These are phyloP conservation scores for Magnusiomyces magnusii DNA, from an alignment of 1,139 yeast species.

Conservation along the genomic window DNA sequence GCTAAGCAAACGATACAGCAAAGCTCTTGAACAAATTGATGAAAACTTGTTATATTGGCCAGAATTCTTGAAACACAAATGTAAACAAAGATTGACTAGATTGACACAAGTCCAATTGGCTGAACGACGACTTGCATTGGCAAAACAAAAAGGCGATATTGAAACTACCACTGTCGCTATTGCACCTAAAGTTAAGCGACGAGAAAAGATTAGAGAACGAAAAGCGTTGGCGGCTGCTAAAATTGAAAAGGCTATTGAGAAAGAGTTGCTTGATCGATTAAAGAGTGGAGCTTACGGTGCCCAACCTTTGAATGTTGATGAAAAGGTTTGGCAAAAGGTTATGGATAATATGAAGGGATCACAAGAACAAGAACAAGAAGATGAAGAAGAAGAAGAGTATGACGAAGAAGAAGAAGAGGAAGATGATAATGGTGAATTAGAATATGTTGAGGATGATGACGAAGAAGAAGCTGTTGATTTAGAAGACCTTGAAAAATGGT, in stretches of 20 bases:
- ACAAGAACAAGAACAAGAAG: constrained; percentile 55
- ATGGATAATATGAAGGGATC: constrained; percentile 63
- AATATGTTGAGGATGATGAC: constrained; percentile 65
- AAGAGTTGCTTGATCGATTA: constrained; percentile 85
- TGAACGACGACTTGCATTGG: constrained; percentile 89
- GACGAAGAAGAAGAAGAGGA: constrained; percentile 43
- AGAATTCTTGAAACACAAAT: constrained; percentile 80
- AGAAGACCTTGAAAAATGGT: constrained; percentile 88
- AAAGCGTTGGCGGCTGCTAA: constrained; percentile 96
- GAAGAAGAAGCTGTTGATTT: constrained; percentile 86
- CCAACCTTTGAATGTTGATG: constrained; percentile 93
- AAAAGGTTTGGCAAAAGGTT: constrained; percentile 90
- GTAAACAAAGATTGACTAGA: constrained; percentile 92
- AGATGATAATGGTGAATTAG: constrained; percentile 69
- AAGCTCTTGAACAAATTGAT: constrained; percentile 83
- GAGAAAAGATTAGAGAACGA: constrained; percentile 90
- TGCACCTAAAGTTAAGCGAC: constrained; percentile 77
- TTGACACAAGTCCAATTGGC: constrained; percentile 93
- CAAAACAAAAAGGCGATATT: constrained; percentile 26
- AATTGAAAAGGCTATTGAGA: constrained; percentile 93
- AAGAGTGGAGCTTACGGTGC: constrained; percentile 99
- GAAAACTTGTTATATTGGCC: constrained; percentile 88
- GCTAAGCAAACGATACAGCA: constrained; percentile 77
- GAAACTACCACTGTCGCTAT: constrained; percentile 1
- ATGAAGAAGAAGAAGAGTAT: constrained; percentile 57